A percentile compares a stretch with the other conserved stretches of the same genome.
Evolutionary conservation across 768 basidiomycete genomes (phyloP).

Genomic region (Naganishia vishniacii): DNA sequence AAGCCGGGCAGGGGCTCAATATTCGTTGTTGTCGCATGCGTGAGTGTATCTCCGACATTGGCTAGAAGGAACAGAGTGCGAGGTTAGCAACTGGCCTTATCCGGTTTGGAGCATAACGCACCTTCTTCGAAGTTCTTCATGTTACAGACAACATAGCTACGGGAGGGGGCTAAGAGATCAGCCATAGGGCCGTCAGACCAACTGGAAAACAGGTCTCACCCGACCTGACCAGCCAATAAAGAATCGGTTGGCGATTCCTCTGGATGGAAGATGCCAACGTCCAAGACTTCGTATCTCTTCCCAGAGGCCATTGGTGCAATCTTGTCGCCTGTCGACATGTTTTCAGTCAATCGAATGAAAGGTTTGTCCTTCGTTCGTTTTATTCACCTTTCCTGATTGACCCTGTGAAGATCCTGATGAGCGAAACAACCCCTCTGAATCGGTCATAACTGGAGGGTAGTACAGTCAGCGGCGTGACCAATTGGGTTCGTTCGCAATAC

Average conservation of each 20-base stretch:
- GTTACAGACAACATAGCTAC: slow-evolving; percentile 62
- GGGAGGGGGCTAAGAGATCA: slow-evolving; percentile 17
- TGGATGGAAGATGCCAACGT: slow-evolving; percentile 83
- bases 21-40: slow-evolving; percentile 55
- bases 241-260: slow-evolving; percentile 67
- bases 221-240: slow-evolving; percentile 47
- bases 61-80: slow-evolving; percentile 50
- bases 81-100: neutral
- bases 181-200: neutral
- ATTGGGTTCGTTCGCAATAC: slow-evolving; percentile 34
- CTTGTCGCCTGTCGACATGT: slow-evolving; percentile 65
- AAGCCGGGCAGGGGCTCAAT: slow-evolving; percentile 86
- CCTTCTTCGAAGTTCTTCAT: slow-evolving; percentile 68
- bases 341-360: neutral
- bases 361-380: too few species aligned
- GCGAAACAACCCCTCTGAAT: slow-evolving; percentile 90
- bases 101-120: neutral
- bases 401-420: slow-evolving; percentile 76
- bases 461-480: neutral
- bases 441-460: slow-evolving; percentile 68
- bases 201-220: slow-evolving; percentile 28
- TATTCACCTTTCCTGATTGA: slow-evolving; percentile 79
- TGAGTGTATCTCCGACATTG: slow-evolving; percentile 87
- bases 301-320: slow-evolving; percentile 76
- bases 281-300: slow-evolving; percentile 81